Evolutionary conservation across 441 rosid species (phyloP).

Genomic region (Croton laevigatus): DNA sequence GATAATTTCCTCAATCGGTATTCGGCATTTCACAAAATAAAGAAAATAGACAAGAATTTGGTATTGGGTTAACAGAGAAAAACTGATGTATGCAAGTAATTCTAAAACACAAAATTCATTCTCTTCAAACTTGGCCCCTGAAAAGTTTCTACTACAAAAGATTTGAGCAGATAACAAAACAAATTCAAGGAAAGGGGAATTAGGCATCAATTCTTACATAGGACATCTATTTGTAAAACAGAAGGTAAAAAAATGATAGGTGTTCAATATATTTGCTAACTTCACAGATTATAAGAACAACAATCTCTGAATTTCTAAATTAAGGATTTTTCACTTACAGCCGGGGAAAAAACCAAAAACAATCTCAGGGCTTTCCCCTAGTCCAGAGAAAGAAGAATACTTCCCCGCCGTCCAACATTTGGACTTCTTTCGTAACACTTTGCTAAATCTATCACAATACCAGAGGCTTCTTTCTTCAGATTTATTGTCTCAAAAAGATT

Average conservation of each 20-base stretch:
- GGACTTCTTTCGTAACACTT: slow-evolving; percentile 16
- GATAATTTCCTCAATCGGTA: no score
- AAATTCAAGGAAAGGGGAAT: slow-evolving; percentile 24
- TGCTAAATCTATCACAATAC: slow-evolving; percentile 20
- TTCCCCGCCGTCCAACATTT: slow-evolving; percentile 31
- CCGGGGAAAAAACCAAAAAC: slow-evolving; percentile 31
- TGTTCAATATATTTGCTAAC: slow-evolving; percentile 28
- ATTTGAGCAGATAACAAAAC: slow-evolving; percentile 22
- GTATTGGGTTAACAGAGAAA: background rate
- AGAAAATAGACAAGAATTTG: no score
- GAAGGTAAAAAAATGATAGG: background rate
- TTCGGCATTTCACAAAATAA: no score
- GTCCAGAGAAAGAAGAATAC: slow-evolving; percentile 25
- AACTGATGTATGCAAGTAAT: background rate
- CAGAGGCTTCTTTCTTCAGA: slow-evolving; percentile 26
- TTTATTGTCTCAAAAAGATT: slow-evolving; percentile 26
- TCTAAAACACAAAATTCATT: slow-evolving; percentile 29
- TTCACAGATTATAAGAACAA: slow-evolving; percentile 37
- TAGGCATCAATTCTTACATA: slow-evolving; percentile 25
- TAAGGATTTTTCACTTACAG: slow-evolving; percentile 42
- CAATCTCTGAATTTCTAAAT: slow-evolving; percentile 41
- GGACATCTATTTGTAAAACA: slow-evolving; percentile 26
- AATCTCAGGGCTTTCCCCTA: slow-evolving; percentile 29
- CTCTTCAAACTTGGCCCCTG: slow-evolving; percentile 25
- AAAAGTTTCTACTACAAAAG: slow-evolving; percentile 16